These are phyloP conservation scores for Thraustochytrium sp. DNA, from an alignment of 352 stramenopile genomes.

Conservation along the genomic window DNA sequence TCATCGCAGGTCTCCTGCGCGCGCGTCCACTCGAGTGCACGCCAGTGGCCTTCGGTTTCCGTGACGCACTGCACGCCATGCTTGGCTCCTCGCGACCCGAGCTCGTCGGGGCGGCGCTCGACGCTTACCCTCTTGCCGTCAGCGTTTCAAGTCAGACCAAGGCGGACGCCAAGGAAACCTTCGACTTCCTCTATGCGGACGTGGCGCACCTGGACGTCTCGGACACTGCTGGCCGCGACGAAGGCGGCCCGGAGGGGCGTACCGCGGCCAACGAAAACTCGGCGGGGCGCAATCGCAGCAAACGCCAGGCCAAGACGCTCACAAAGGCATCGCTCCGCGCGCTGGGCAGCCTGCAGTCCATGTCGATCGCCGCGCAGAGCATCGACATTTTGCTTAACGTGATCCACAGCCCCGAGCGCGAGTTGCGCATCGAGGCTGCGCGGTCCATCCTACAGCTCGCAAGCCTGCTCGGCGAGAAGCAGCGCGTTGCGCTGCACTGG, in stretches of 20 bases:
- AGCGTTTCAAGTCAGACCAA: background rate
- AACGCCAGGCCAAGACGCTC: background rate
- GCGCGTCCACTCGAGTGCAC: background rate
- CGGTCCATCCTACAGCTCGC: background rate
- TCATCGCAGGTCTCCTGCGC: background rate
- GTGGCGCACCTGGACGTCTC: background rate
- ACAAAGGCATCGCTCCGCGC: background rate
- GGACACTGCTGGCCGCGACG: background rate
- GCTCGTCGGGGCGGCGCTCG: background rate
- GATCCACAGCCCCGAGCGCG: background rate
- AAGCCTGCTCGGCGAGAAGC: background rate
- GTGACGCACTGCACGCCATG: background rate
- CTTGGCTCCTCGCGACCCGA: background rate
- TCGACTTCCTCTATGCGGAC: background rate
- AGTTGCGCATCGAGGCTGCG: background rate
- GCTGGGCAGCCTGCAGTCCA: background rate
- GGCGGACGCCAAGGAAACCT: background rate
- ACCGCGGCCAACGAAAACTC: too few species aligned
- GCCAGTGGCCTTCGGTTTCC: background rate
- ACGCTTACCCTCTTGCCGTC: conserved; percentile 7
- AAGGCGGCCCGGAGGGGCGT: background rate
- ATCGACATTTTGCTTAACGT: conserved; percentile 28
- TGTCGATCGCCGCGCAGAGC: background rate
- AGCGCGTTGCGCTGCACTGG: background rate
- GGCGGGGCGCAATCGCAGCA: background rate